Conservation (phyloP, 805 yeast genomes). For the Candida nemodendra region DNA sequence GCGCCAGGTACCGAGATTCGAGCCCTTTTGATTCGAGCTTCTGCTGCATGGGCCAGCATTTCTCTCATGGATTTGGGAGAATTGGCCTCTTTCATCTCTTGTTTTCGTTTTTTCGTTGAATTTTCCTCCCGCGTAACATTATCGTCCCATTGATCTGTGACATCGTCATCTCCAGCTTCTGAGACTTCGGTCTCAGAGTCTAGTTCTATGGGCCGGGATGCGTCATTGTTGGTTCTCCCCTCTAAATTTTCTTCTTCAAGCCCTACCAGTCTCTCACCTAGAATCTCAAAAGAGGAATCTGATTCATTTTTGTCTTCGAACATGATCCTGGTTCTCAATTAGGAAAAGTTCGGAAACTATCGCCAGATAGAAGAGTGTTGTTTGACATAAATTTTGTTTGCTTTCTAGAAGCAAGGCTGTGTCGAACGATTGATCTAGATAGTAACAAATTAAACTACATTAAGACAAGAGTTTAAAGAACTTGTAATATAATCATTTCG, state of each 20-base stretch:
- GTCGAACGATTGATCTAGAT: too few relatives aligned
- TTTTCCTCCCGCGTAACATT: background rate
- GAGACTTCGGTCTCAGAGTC: background rate
- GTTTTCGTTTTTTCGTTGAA: slow-evolving; percentile 3
- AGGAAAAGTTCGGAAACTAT: background rate
- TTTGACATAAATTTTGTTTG: too few relatives aligned
- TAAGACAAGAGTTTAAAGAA: too few relatives aligned
- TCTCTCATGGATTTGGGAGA: slow-evolving; percentile 13
- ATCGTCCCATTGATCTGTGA: background rate
- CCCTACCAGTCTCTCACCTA: slow-evolving; percentile 3
- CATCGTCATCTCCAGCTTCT: background rate
- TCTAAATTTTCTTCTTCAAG: background rate
- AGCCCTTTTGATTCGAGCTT: slow-evolving; percentile 15
- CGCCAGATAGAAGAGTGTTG: too few relatives aligned
- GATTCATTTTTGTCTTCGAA: slow-evolving; percentile 11
- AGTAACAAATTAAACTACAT: too few relatives aligned
- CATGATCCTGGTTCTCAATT: too few relatives aligned
- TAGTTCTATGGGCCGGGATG: background rate
- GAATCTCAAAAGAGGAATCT: slow-evolving; percentile 10
- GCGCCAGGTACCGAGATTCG: too few relatives aligned
- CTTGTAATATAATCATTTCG: too few relatives aligned
- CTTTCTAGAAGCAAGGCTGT: too few relatives aligned
- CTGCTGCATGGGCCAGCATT: slow-evolving; percentile 25
- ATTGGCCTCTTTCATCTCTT: background rate
- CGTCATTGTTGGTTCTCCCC: background rate